phyloP scores from a whole-genome alignment of 352 stramenopile genomes.

The Phytophthora multivora region DNA sequence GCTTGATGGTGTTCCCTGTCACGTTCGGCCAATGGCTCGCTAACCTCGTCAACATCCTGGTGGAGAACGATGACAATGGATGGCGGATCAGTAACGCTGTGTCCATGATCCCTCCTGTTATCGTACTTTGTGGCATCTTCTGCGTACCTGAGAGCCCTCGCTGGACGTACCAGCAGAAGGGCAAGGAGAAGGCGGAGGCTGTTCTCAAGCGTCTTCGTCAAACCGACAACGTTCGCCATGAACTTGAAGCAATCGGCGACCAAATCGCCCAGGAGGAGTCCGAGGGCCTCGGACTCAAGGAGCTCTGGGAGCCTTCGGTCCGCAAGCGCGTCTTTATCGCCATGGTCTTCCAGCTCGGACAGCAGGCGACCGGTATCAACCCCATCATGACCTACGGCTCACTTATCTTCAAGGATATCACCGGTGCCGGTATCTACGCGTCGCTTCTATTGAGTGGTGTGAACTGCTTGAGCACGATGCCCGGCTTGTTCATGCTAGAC shows the following conservation, averaged over 20 bases:
- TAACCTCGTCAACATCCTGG: slow-evolving; percentile 39
- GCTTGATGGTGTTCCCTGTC: slow-evolving; percentile 39
- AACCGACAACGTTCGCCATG: slow-evolving; percentile 36
- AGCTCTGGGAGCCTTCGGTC: slow-evolving; percentile 27
- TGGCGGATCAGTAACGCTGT: slow-evolving; percentile 45
- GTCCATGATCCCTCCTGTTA: slow-evolving; percentile 38
- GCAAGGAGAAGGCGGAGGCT: slow-evolving; percentile 29
- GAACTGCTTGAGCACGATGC: slow-evolving; percentile 32
- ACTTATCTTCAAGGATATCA: slow-evolving; percentile 41
- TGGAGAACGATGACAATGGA: slow-evolving; percentile 28
- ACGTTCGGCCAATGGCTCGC: slow-evolving; percentile 38
- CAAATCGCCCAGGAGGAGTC: slow-evolving; percentile 33
- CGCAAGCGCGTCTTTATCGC: slow-evolving; percentile 33
- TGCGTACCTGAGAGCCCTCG: slow-evolving; percentile 34
- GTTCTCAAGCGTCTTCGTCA: slow-evolving; percentile 44
- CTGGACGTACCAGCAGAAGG: slow-evolving; percentile 37
- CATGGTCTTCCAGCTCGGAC: slow-evolving; percentile 46
- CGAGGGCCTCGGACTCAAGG: slow-evolving; percentile 24
- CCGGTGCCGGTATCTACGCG: slow-evolving; percentile 29
- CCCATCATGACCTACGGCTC: slow-evolving; percentile 39
- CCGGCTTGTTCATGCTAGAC: slow-evolving; percentile 29
- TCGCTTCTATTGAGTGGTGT: slow-evolving; percentile 32
- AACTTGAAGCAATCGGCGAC: slow-evolving; percentile 42
- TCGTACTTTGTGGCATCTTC: slow-evolving; percentile 43
- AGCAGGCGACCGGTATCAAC: slow-evolving; percentile 43